Percentiles rank a stretch among this genome's conserved stretches.
Evolutionary conservation across 176 grass and related monocot genomes (phyloP).

Genomic region (Triticum monococcum): DNA sequence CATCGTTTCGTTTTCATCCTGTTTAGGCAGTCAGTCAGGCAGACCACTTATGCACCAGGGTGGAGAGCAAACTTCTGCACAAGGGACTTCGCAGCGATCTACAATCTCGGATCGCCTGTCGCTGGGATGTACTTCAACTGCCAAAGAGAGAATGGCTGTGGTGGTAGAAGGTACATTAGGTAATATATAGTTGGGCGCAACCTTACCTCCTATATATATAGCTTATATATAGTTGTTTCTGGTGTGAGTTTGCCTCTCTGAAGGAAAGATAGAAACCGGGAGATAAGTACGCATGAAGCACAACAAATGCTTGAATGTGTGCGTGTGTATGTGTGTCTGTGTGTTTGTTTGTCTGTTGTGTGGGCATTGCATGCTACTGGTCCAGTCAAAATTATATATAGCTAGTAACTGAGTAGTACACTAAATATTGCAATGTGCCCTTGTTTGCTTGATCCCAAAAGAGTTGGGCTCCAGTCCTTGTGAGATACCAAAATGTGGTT

Average conservation of each 20-base stretch:
- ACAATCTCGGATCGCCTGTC: constrained; percentile 70
- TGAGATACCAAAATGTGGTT: neutral
- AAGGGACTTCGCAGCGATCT: constrained; percentile 61
- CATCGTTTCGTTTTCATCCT: constrained; percentile 86
- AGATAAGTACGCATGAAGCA: neutral
- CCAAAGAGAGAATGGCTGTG: constrained; percentile 87
- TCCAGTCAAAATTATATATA: neutral
- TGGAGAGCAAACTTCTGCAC: constrained; percentile 89
- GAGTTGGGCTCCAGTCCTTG: neutral
- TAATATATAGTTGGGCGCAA: constrained; percentile 32
- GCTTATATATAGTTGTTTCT: neutral
- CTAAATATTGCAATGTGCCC: neutral
- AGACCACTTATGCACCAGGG: constrained; percentile 65
- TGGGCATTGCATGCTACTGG: neutral
- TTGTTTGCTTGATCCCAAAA: neutral
- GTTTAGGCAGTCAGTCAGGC: constrained; percentile 67
- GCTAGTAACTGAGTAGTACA: neutral
- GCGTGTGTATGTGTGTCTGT: neutral
- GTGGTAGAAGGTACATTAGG: constrained; percentile 76
- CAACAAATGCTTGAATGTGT: neutral
- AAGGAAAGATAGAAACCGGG: constrained; percentile 14
- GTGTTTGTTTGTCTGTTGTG: neutral
- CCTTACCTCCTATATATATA: neutral
- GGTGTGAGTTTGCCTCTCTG: constrained; percentile 7
- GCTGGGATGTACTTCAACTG: constrained; percentile 87